Evolutionary conservation across 768 basidiomycete genomes (phyloP).

Genomic region (Lactarius psammicola): DNA sequence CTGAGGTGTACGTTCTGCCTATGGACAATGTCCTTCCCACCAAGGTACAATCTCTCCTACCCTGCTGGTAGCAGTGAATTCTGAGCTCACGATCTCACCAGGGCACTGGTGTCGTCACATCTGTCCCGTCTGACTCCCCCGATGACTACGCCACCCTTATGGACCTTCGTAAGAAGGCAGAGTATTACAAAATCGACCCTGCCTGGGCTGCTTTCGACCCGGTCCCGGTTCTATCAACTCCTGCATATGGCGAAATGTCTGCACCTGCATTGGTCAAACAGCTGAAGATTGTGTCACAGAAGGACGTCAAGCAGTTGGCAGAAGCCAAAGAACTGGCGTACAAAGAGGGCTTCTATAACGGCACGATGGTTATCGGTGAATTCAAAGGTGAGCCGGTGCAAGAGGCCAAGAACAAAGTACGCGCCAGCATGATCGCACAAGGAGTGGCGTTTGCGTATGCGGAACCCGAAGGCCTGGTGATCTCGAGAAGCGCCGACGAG

Average conservation of each 20-base stretch:
- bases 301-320: constrained; percentile 87
- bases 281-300: constrained; percentile 93
- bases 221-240: constrained; percentile 83
- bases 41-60: constrained; percentile 79
- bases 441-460: constrained; percentile 88
- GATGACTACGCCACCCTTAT: constrained; percentile 90
- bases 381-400: constrained; percentile 87
- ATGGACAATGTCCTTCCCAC: constrained; percentile 98
- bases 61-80: not conserved
- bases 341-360: constrained; percentile 97
- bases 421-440: constrained; percentile 74
- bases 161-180: constrained; percentile 94
- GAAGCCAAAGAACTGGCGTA: constrained; percentile 98
- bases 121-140: constrained; percentile 96
- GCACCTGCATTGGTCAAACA: constrained; percentile 81
- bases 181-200: constrained; percentile 92
- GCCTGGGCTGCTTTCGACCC: constrained; percentile 84
- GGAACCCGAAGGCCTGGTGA: constrained; percentile 89
- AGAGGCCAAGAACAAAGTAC: constrained; percentile 88
- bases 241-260: constrained; percentile 89
- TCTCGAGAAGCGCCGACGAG: constrained; percentile 91
- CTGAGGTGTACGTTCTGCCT: constrained; percentile 93
- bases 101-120: constrained; percentile 98
- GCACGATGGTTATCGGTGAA: constrained; percentile 87
- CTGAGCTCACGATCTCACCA: constrained; percentile 32